Evolutionary conservation across 2,329 filamentous ascomycete genomes (phyloP), one percentile per base, ranked within the genome.

Genomic region (Ophiostoma fasciatum): DNA sequence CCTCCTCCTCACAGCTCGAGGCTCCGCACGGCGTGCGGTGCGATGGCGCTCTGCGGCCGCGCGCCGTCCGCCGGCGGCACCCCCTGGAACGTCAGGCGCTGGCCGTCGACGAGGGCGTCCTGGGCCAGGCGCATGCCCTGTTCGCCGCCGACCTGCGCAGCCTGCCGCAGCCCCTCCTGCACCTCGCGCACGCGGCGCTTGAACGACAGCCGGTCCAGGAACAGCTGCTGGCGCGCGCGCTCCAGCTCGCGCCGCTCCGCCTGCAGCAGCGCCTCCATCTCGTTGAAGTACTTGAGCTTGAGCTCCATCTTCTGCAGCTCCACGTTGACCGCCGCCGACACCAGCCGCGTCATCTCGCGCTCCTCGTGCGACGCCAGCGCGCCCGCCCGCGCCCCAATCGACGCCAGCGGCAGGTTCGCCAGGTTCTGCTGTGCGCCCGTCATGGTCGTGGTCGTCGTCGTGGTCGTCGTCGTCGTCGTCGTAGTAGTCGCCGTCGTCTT

Each of bases 251-350:
- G 74, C 41, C 88, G 78, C 62, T 98, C 90, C 6, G 87, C 84
- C 49, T 92, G 82, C 34, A 98, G 67, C 30, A 94, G 78, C 14
- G 82, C 71, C 59, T 98, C 90, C 71, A 98, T 87, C 56, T 98
- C 90, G 49, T 82, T 80, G 59, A 98, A 98, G 55, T 96, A 93
- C 51, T 84, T 78, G 41, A 98, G 69, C 61, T 98, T 98, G 49
- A 96, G 65, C 59, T 96, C 85, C 43, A 96, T 76, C 60, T 98
- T 98, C 53, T 94, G 80, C 23, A 96, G 66, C n/a, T 83, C 88
- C 11, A 93, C 69, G 53, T 98, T 98, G 35, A 94, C 83, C 0
- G 85, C 84, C 6, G 85, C 81, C 3, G 85, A 88, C 9, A 98
- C 83, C 31, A 96, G 74, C 13, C 85, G 81, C 15, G 87, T 93